Conservation (phyloP, 345 rosid species). For the Brassica incana region DNA sequence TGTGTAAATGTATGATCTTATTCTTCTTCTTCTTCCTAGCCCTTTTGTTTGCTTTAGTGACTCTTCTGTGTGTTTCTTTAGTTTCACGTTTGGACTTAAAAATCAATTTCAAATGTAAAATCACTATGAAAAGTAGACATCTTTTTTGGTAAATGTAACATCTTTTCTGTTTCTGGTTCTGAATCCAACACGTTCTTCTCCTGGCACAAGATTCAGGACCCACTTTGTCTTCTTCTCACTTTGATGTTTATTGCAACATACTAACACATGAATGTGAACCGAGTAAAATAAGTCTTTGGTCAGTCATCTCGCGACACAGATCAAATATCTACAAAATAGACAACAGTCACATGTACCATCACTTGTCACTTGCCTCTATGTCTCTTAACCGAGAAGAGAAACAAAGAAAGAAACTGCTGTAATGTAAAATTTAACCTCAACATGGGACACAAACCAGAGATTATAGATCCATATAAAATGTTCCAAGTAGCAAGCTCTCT, state of each 20-base stretch:
- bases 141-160: neutral
- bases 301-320: neutral
- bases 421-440: conserved; percentile 10
- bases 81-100: conserved; percentile 6
- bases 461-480: neutral
- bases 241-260: conserved; percentile 22
- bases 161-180: neutral
- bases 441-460: conserved; percentile 3
- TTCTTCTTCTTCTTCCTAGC: conserved; percentile 22
- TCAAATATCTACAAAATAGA: conserved; percentile 7
- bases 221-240: conserved; percentile 33
- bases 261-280: neutral
- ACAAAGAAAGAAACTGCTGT: neutral
- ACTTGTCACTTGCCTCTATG: conserved; percentile 11
- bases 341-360: conserved; percentile 23
- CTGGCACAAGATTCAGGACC: conserved; percentile 15
- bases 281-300: conserved; percentile 2
- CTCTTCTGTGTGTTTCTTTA: conserved; percentile 11
- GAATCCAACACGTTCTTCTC: conserved; percentile 6
- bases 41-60: neutral
- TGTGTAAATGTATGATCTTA: conserved; percentile 57
- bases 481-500: neutral
- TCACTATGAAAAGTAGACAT: conserved; percentile 33
- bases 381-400: neutral
- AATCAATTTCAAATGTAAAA: conserved; percentile 45